phyloP scores from a whole-genome alignment of 148 eudicot genomes.

The Beta vulgaris region DNA sequence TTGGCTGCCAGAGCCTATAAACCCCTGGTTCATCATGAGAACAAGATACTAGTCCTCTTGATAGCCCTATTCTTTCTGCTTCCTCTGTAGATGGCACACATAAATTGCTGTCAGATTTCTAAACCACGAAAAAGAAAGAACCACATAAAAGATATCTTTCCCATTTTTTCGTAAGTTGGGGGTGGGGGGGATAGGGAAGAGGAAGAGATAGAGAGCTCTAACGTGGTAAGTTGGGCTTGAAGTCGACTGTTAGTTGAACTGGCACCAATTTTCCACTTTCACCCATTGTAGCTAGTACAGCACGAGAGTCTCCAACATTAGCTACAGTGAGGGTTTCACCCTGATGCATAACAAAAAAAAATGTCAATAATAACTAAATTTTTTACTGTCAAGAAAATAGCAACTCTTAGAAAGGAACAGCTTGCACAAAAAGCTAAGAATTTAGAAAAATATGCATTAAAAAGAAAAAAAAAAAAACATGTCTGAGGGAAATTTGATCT shows the following conservation, averaged over 20 bases:
- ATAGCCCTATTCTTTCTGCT: constrained; percentile 52
- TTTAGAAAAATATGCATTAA: not conserved
- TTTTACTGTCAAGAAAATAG: not conserved
- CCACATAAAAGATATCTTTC: no score
- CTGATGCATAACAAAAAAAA: constrained; percentile 33
- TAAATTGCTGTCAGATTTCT: not conserved
- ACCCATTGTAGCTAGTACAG: constrained; percentile 59
- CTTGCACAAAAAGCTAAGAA: not conserved
- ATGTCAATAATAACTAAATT: constrained; percentile 13
- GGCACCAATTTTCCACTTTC: constrained; percentile 56
- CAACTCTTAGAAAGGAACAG: not conserved
- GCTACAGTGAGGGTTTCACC: constrained; percentile 59
- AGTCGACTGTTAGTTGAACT: constrained; percentile 70
- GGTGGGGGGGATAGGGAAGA: not conserved
- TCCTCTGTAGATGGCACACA: constrained; percentile 44
- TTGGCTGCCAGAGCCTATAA: constrained; percentile 65
- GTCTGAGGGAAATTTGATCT: not conserved
- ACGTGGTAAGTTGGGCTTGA: constrained; percentile 81
- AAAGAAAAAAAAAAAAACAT: no score
- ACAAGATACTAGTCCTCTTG: constrained; percentile 55
- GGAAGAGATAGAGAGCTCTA: constrained; percentile 32
- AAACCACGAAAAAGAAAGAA: not conserved
- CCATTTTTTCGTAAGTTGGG: not conserved
- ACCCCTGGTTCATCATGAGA: constrained; percentile 69
- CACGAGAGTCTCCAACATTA: constrained; percentile 82